Evolutionary conservation across 306 rosid species (phyloP).

Genomic region (Senna siamea): DNA sequence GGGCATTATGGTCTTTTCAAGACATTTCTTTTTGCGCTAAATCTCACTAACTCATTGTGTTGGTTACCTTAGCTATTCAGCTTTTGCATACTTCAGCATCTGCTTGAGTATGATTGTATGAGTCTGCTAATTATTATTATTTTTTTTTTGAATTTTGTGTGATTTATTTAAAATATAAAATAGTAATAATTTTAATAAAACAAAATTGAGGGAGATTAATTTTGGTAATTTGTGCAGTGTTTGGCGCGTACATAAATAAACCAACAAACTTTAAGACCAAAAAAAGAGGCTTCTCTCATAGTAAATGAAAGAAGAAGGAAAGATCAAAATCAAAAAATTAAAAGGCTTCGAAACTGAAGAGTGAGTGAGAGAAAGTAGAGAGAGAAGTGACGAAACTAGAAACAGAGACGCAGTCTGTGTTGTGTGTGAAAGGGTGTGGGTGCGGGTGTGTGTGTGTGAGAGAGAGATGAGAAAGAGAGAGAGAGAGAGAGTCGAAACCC

Average conservation of each 20-base stretch:
- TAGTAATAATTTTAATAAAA: too few species aligned
- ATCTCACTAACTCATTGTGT: constrained; percentile 34
- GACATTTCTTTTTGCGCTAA: constrained; percentile 12
- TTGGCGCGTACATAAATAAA: constrained; percentile 65
- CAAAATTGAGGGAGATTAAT: neutral
- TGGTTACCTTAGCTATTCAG: constrained; percentile 7
- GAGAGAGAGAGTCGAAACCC: constrained; percentile 40
- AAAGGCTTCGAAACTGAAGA: constrained; percentile 52
- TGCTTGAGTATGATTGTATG: neutral
- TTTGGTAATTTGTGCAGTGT: constrained; percentile 33
- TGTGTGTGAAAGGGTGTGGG: neutral
- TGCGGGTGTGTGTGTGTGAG: constrained; percentile 6
- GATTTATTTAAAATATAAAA: neutral
- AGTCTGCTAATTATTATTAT: neutral
- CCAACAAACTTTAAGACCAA: constrained; percentile 44
- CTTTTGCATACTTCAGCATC: neutral
- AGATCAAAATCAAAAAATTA: constrained; percentile 31
- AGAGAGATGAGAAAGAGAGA: too few species aligned
- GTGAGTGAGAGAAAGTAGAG: constrained; percentile 31
- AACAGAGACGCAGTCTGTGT: constrained; percentile 44
- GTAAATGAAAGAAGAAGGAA: constrained; percentile 26
- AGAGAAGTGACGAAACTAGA: constrained; percentile 46
- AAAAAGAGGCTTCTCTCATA: constrained; percentile 31
- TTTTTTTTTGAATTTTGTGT: neutral
- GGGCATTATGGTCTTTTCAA: constrained; percentile 28